These are phyloP conservation scores for Saussurea involucrata DNA, from an alignment of 129 eudicot species.

Conservation along the genomic window DNA sequence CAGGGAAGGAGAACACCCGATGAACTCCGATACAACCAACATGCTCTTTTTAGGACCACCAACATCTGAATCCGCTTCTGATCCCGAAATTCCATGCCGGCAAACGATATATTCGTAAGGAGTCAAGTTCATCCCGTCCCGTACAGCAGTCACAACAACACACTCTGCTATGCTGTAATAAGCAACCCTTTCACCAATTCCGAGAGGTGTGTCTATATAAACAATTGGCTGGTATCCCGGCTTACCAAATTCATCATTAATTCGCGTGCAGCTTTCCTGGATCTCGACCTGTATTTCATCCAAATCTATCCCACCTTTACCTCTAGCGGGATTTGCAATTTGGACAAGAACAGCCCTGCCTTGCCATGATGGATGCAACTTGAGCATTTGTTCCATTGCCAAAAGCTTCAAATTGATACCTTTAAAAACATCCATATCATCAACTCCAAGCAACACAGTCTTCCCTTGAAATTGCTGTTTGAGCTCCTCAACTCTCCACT, in stretches of 20 bases:
- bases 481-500: slow-evolving; percentile 52
- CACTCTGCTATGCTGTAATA: slow-evolving; percentile 88
- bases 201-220: slow-evolving; percentile 54
- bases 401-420: slow-evolving; percentile 66
- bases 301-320: slow-evolving; percentile 66
- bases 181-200: slow-evolving; percentile 60
- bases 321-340: slow-evolving; percentile 76
- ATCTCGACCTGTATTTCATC: slow-evolving; percentile 73
- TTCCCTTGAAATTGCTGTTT: slow-evolving; percentile 66
- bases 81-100: slow-evolving; percentile 60
- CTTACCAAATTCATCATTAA: slow-evolving; percentile 67
- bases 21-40: slow-evolving; percentile 87
- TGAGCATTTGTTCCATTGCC: slow-evolving; percentile 80
- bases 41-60: slow-evolving; percentile 70
- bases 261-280: slow-evolving; percentile 67
- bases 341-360: slow-evolving; percentile 73
- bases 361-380: slow-evolving; percentile 61
- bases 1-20: slow-evolving; percentile 90
- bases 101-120: slow-evolving; percentile 90
- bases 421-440: slow-evolving; percentile 70
- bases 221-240: slow-evolving; percentile 88
- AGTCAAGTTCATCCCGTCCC: slow-evolving; percentile 87
- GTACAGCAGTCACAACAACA: slow-evolving; percentile 86
- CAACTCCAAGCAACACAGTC: slow-evolving; percentile 68
- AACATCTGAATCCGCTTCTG: slow-evolving; percentile 41